A percentile compares a stretch with the other conserved stretches of the same genome.
Conservation (phyloP, 2,329 filamentous ascomycete genomes). For the Claviceps africana region DNA sequence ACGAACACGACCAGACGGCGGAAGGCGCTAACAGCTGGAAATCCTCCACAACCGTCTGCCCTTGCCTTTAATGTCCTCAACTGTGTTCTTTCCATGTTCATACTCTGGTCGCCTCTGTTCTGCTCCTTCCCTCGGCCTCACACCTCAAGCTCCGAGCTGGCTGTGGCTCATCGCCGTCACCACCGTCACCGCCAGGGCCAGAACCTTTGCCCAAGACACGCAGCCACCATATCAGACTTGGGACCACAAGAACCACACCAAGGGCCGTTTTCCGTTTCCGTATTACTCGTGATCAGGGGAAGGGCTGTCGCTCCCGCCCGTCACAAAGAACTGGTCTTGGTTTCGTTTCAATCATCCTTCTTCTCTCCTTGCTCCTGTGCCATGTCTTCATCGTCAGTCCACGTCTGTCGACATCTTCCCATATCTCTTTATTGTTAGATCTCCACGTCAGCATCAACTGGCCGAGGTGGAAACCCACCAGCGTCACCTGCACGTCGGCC, state of each 20-base stretch:
- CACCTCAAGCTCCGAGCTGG: neutral
- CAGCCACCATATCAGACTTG: neutral
- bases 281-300: constrained; percentile 1
- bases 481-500: neutral
- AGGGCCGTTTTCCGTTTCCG: neutral
- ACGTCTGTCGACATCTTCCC: neutral
- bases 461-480: neutral
- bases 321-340: neutral
- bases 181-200: constrained; percentile 1
- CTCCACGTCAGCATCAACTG: neutral
- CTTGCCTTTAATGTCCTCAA: neutral
- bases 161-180: neutral
- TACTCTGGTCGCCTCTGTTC: neutral
- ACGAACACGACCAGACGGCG: no score
- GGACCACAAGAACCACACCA: neutral
- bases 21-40: neutral
- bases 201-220: neutral
- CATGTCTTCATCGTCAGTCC: constrained; percentile 1
- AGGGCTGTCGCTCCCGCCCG: neutral
- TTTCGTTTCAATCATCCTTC: neutral
- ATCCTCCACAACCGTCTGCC: neutral
- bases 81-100: no score
- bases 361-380: neutral
- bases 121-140: neutral
- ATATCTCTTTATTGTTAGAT: neutral